phyloP scores from a whole-genome alignment of 768 basidiomycete genomes.

The Hypholoma fasciculare region DNA sequence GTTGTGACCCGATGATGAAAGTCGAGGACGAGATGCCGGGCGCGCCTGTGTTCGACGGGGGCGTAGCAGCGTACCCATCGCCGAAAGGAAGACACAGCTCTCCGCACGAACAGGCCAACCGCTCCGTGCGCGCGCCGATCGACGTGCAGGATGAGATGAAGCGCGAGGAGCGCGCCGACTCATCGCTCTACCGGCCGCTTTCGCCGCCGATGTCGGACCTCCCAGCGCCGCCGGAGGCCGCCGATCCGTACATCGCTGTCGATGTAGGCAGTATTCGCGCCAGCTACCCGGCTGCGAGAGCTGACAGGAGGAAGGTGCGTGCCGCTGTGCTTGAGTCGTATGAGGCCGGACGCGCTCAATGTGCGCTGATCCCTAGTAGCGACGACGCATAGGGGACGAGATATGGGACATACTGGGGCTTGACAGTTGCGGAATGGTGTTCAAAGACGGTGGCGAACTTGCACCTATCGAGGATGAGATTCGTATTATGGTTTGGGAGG shows the following conservation, averaged over 20 bases:
- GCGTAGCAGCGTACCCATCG: too few species aligned
- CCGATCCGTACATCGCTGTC: constrained; percentile 8
- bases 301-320: constrained; percentile 9
- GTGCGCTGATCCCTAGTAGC: constrained; percentile 16
- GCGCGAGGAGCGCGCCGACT: neutral
- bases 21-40: neutral
- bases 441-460: constrained; percentile 2
- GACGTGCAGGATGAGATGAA: neutral
- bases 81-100: too few species aligned
- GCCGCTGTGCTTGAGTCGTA: neutral
- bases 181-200: constrained; percentile 8
- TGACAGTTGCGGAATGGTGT: constrained; percentile 20
- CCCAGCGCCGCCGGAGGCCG: neutral
- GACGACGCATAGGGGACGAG: constrained; percentile 11
- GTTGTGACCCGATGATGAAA: neutral
- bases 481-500: constrained; percentile 7
- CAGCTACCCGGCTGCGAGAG: constrained; percentile 10
- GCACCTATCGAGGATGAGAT: constrained; percentile 1
- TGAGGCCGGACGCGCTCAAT: neutral
- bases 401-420: constrained; percentile 16
- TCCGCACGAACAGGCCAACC: neutral
- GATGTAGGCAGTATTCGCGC: constrained; percentile 6
- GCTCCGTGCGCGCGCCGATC: neutral
- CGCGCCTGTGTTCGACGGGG: neutral
- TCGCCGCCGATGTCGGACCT: constrained; percentile 21